Base-by-base conservation (phyloP, 2,329 filamentous ascomycete genomes). In the Trichoderma breve region DNA sequence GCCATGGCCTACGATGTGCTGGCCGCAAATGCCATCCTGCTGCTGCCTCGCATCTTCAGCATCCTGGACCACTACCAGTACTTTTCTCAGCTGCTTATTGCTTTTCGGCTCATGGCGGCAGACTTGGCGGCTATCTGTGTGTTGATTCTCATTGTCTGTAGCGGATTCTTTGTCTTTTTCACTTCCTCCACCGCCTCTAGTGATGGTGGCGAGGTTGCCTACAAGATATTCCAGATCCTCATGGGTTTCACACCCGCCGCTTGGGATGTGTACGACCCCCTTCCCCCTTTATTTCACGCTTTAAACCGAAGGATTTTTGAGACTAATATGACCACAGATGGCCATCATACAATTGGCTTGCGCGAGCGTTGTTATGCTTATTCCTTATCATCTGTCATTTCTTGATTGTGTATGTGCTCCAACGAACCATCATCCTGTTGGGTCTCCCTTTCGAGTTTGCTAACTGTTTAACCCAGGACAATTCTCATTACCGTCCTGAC, bases 381-480 rank as follows among this genome's bases (percentile, higher is more conserved):
- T 98, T 98, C 79, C 86, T 98, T 51, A 94, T 97, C 80, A 96
- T 98, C 74, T 97, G 93, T 83, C 95, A 98, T 82, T 98, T 98
- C 79, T 87, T 98, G 68, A 92, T 98, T 36, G 92, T 98, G 84
- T 89, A 82, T 80, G 86, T 83, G 18, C 21, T 39, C 47, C 8
- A 34, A 14, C 47, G 11, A 61, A 53, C 8, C 1, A 4, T 5
- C 3, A 34, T 7, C 6, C n/a, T 53, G 47, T 28, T 7, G 21
- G 39, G 58, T 60, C 39, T 43, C 57, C 60, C n/a, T 26, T 34
- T 18, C 6, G 8, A 12, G 15, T 36, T 12, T 51, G 47, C 73
- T 71, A 66, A 74, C 68, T 7, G 28, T 47, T 18, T 12, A 24
- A 9, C 21, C 3, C 28, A 89, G 87, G 65, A 97, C 95, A 1